Conservation (phyloP, 1,139 yeast species). For the Geotrichum candidum region DNA sequence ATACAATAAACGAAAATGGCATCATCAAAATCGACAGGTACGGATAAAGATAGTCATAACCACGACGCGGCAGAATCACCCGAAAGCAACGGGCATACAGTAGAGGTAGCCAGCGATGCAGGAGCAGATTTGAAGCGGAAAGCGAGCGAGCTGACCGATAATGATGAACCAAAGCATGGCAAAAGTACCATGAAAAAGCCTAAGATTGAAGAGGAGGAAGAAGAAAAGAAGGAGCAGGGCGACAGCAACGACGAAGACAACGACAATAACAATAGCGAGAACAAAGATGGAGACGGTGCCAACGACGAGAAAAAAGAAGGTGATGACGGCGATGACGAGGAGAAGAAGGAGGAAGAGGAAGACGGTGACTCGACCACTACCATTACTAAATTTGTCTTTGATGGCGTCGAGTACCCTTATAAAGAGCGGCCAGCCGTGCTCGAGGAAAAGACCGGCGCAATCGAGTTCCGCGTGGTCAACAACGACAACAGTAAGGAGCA, state of each 20-base stretch:
- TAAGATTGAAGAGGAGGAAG: too few species aligned
- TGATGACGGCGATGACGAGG: slow-evolving; percentile 25
- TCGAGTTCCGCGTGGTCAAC: slow-evolving; percentile 92
- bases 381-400: slow-evolving; percentile 52
- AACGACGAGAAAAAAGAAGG: slow-evolving; percentile 23
- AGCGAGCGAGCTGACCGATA: too few species aligned
- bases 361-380: slow-evolving; percentile 25
- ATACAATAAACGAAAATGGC: too few species aligned
- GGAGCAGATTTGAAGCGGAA: too few species aligned
- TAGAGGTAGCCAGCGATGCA: too few species aligned
- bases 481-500: slow-evolving; percentile 85
- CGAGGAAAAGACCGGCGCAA: slow-evolving; percentile 85
- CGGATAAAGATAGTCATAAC: too few species aligned
- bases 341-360: slow-evolving; percentile 27
- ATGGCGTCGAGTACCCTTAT: slow-evolving; percentile 77
- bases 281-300: slow-evolving; percentile 27
- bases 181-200: too few species aligned
- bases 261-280: slow-evolving; percentile 25
- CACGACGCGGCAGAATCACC: too few species aligned
- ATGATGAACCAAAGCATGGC: too few species aligned
- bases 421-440: slow-evolving; percentile 90
- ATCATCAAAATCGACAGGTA: too few species aligned
- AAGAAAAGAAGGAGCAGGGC: too few species aligned
- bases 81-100: too few species aligned
- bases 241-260: slow-evolving; percentile 24